Percentiles rank a stretch among this genome's conserved stretches.
phyloP scores from a whole-genome alignment of 768 basidiomycete species.

The Termitomyces sp. region DNA sequence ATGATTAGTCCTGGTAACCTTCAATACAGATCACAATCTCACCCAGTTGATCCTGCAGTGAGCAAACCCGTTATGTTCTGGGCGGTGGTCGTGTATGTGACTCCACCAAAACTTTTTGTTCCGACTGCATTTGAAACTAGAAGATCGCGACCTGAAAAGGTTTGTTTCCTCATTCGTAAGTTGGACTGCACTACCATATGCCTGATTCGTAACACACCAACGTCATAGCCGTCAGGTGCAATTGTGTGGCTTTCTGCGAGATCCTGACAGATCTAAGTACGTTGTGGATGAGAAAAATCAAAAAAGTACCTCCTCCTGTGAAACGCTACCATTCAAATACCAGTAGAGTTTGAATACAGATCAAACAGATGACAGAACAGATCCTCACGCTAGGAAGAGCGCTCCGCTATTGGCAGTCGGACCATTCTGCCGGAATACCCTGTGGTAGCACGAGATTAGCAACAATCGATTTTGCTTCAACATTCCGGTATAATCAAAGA shows the following conservation, averaged over 20 bases:
- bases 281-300: not conserved
- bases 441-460: constrained; percentile 12
- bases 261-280: constrained; percentile 14
- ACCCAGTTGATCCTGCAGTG: constrained; percentile 42
- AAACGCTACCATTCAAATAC: constrained; percentile 19
- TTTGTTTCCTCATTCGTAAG: not conserved
- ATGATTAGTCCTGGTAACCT: not conserved
- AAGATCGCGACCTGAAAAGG: constrained; percentile 20
- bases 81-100: constrained; percentile 40
- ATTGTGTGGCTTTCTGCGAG: constrained; percentile 24
- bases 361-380: not conserved
- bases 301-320: constrained; percentile 26
- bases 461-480: not conserved
- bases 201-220: constrained; percentile 15
- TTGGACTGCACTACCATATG: not conserved
- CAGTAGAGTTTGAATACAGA: not conserved
- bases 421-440: constrained; percentile 57
- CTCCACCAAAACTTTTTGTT: constrained; percentile 30
- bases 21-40: constrained; percentile 8
- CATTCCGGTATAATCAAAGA: not conserved
- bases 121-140: constrained; percentile 23
- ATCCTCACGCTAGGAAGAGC: constrained; percentile 42
- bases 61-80: constrained; percentile 50
- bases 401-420: constrained; percentile 37
- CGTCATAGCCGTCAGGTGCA: constrained; percentile 26